Percentiles rank a stretch among this genome's conserved stretches.
phyloP scores from a whole-genome alignment of 805 yeast genomes.

The Metschnikowia continentalis region DNA sequence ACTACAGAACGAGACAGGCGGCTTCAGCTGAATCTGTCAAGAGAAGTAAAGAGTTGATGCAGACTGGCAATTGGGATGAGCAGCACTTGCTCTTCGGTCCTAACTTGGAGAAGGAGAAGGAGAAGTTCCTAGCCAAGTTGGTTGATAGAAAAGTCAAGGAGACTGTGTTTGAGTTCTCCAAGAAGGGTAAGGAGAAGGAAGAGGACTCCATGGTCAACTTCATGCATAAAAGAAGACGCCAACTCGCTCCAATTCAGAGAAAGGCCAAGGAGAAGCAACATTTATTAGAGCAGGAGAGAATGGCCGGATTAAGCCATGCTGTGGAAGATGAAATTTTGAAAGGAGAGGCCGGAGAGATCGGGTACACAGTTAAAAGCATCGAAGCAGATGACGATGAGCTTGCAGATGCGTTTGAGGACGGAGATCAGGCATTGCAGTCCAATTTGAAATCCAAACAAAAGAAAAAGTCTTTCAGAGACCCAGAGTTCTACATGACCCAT shows the following conservation, averaged over 20 bases:
- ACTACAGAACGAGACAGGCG: constrained; percentile 76
- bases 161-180: constrained; percentile 87
- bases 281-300: constrained; percentile 65
- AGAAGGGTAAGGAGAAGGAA: constrained; percentile 40
- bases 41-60: constrained; percentile 73
- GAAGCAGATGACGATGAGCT: constrained; percentile 45
- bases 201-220: constrained; percentile 71
- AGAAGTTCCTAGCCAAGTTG: constrained; percentile 65
- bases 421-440: constrained; percentile 35
- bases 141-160: constrained; percentile 71
- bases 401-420: constrained; percentile 49
- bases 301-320: constrained; percentile 68
- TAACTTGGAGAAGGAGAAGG: constrained; percentile 69
- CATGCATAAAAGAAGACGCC: constrained; percentile 83
- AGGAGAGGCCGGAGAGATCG: constrained; percentile 46
- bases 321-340: constrained; percentile 70
- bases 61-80: constrained; percentile 77
- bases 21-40: constrained; percentile 86
- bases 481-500: constrained; percentile 77
- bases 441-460: constrained; percentile 27
- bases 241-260: constrained; percentile 82
- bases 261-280: constrained; percentile 68
- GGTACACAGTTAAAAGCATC: constrained; percentile 40
- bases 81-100: constrained; percentile 77
- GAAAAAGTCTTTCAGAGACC: constrained; percentile 62